phyloP scores from a whole-genome alignment of 805 yeast genomes.

The Priceomyces castillae region DNA sequence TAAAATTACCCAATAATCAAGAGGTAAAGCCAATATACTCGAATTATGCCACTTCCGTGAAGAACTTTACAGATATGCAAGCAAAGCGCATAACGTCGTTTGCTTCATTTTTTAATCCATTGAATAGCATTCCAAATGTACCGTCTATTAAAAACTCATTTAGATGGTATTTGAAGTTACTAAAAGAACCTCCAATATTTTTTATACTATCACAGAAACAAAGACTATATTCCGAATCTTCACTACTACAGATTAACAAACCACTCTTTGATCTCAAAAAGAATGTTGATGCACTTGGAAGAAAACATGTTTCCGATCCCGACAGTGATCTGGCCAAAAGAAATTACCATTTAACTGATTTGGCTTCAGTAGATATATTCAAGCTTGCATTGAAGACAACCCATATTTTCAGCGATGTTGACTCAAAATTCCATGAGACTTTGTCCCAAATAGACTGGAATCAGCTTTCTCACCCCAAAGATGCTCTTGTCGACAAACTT shows the following conservation, averaged over 20 bases:
- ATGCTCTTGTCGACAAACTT: conserved; percentile 11
- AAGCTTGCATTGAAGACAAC: conserved; percentile 21
- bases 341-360: conserved; percentile 32
- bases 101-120: conserved; percentile 26
- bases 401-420: conserved; percentile 1
- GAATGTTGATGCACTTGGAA: conserved; percentile 10
- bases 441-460: conserved; percentile 8
- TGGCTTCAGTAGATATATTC: conserved; percentile 28
- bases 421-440: conserved; percentile 3
- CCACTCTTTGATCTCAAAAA: conserved; percentile 16
- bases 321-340: conserved; percentile 11
- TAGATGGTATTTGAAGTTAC: conserved; percentile 28
- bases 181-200: conserved; percentile 28
- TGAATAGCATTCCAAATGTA: conserved; percentile 10
- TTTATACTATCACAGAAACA: conserved; percentile 27
- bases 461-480: conserved; percentile 6
- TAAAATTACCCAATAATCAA: conserved; percentile 10
- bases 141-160: conserved; percentile 16
- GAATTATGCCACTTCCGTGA: conserved; percentile 11
- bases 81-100: conserved; percentile 25
- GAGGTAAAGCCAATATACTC: conserved; percentile 10
- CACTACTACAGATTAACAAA: conserved; percentile 21
- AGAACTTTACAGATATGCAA: conserved; percentile 19
- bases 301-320: conserved; percentile 3
- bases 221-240: conserved; percentile 25